Evolutionary conservation across 1,284 basidiomycete genomes (phyloP).

Genomic region (Sanghuangporus sanghuang): DNA sequence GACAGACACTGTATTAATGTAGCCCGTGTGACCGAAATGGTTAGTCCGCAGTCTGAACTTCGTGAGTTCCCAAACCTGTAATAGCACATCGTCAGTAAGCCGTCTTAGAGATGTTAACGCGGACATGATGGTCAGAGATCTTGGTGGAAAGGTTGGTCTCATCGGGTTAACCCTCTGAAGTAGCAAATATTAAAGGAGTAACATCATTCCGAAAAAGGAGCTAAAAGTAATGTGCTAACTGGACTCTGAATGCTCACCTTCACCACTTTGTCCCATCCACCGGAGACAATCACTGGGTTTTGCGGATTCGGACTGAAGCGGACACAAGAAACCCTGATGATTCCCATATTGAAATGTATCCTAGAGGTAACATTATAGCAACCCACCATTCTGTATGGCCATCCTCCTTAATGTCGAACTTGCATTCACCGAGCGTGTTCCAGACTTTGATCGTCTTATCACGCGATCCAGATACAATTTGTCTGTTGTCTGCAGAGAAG

Average conservation of each 20-base stretch:
- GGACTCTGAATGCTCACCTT: constrained; percentile 65
- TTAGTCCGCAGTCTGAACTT: constrained; percentile 99
- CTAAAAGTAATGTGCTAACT: constrained; percentile 7
- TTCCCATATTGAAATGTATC: neutral
- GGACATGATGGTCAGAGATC: constrained; percentile 52
- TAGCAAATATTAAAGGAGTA: constrained; percentile 69
- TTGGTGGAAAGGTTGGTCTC: constrained; percentile 72
- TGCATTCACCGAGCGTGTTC: constrained; percentile 99
- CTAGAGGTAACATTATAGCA: neutral
- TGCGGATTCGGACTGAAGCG: constrained; percentile 98
- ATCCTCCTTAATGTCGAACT: constrained; percentile 99
- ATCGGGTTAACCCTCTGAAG: constrained; percentile 73
- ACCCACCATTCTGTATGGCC: constrained; percentile 91
- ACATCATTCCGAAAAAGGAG: constrained; percentile 36
- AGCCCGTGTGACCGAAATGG: constrained; percentile 99
- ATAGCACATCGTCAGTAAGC: constrained; percentile 19
- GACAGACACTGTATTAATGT: constrained; percentile 98
- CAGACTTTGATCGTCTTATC: constrained; percentile 99
- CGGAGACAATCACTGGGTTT: constrained; percentile 99
- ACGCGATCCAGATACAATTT: constrained; percentile 97
- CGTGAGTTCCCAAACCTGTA: constrained; percentile 97
- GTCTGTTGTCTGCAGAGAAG: constrained; percentile 96
- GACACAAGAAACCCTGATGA: constrained; percentile 91
- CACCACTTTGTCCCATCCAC: constrained; percentile 99
- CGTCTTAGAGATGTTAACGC: constrained; percentile 3